phyloP scores from a whole-genome alignment of 306 rosid species.

The Vigna trinervia region DNA sequence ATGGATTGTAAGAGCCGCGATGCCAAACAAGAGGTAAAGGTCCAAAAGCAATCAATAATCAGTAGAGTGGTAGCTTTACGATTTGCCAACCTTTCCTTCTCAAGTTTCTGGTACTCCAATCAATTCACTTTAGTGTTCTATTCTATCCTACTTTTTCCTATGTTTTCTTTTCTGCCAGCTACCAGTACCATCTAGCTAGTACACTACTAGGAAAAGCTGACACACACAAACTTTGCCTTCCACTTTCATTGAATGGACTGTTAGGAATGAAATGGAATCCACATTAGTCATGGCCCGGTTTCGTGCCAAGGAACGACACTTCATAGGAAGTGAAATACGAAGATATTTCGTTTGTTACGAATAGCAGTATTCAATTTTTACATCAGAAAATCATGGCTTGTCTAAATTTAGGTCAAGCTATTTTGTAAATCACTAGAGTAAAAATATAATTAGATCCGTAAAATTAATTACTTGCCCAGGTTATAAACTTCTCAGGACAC shows the following conservation, averaged over 20 bases:
- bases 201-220: slow-evolving; percentile 45
- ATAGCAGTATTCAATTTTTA: neutral
- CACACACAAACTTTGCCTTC: slow-evolving; percentile 33
- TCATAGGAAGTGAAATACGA: neutral
- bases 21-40: slow-evolving; percentile 35
- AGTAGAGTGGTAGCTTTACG: slow-evolving; percentile 62
- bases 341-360: neutral
- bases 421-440: neutral
- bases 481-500: neutral
- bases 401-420: neutral
- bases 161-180: slow-evolving; percentile 47
- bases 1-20: slow-evolving; percentile 55
- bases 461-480: neutral
- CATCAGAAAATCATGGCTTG: neutral
- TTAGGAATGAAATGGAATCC: slow-evolving; percentile 32
- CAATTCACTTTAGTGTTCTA: slow-evolving; percentile 37
- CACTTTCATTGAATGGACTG: slow-evolving; percentile 30
- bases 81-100: slow-evolving; percentile 57
- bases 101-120: slow-evolving; percentile 39
- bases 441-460: neutral
- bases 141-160: slow-evolving; percentile 31
- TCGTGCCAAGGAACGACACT: neutral
- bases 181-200: slow-evolving; percentile 18
- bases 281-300: neutral
- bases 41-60: slow-evolving; percentile 45